Conservation (phyloP, 1,284 basidiomycete species). For the Cystobasidium slooffiae region DNA sequence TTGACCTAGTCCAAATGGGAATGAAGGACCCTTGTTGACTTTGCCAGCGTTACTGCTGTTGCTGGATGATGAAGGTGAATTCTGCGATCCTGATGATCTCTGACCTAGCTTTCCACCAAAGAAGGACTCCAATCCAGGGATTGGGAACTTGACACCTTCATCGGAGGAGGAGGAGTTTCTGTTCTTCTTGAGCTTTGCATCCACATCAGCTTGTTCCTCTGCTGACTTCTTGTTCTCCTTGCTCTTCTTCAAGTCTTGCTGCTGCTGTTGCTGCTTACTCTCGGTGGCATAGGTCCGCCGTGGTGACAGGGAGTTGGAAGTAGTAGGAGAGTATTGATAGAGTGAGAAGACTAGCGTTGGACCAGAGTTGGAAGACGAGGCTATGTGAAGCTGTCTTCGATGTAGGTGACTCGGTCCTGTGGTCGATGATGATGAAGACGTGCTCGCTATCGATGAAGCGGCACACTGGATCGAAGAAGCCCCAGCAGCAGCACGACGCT, state of each 20-base stretch:
- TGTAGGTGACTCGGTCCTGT: slow-evolving; percentile 5
- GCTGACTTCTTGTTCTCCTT: slow-evolving; percentile 24
- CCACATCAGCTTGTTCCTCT: slow-evolving; percentile 13
- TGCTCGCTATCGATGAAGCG: slow-evolving; percentile 3
- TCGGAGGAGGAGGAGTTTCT: slow-evolving; percentile 68
- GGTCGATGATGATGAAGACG: slow-evolving; percentile 20
- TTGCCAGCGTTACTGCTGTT: slow-evolving; percentile 10
- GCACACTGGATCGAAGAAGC: neutral
- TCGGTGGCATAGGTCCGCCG: slow-evolving; percentile 34
- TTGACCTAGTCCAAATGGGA: slow-evolving; percentile 39
- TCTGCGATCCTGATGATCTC: slow-evolving; percentile 39
- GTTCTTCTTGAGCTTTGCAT: slow-evolving; percentile 1
- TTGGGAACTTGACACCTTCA: slow-evolving; percentile 57
- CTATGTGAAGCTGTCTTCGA: neutral
- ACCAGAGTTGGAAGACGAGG: neutral
- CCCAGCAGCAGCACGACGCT: slow-evolving; percentile 13
- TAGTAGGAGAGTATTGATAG: neutral
- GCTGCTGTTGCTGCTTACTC: slow-evolving; percentile 20
- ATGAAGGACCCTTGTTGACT: slow-evolving; percentile 4
- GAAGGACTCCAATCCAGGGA: slow-evolving; percentile 50
- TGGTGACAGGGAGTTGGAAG: neutral
- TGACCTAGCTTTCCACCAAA: slow-evolving; percentile 47
- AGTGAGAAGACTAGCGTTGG: neutral
- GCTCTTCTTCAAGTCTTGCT: slow-evolving; percentile 6
- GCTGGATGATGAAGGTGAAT: slow-evolving; percentile 17